These are phyloP conservation scores for Wallacemonas sp. DNA, from an alignment of 208 protist genomes.

Conservation along the genomic window DNA sequence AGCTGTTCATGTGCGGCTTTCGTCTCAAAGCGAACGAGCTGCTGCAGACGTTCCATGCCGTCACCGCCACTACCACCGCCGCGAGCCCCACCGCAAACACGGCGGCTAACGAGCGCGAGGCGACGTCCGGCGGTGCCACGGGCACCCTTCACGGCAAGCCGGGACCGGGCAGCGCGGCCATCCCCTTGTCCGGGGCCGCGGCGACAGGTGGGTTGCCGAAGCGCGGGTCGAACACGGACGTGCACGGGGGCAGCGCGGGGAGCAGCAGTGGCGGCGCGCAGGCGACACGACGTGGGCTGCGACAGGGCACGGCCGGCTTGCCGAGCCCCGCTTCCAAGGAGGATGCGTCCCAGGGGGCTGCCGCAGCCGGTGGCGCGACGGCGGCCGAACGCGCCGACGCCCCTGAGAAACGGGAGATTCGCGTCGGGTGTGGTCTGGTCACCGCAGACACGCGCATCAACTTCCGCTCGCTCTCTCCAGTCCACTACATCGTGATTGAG, in stretches of 20 bases:
- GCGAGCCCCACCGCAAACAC: background rate
- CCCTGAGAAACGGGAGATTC: constrained; percentile 9
- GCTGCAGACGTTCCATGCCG: constrained; percentile 21
- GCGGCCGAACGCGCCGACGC: background rate
- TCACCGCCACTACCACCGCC: constrained; percentile 4
- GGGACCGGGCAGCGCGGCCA: constrained; percentile 8
- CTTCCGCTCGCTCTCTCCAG: constrained; percentile 75
- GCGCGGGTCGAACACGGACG: background rate
- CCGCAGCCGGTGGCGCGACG: background rate
- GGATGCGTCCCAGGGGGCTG: background rate
- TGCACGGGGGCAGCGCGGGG: background rate
- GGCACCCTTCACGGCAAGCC: background rate
- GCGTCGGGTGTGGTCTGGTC: constrained; percentile 69
- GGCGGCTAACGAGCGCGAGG: background rate
- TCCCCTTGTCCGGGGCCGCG: constrained; percentile 7
- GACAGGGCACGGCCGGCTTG: background rate
- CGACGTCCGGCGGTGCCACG: background rate
- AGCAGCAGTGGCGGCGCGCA: background rate
- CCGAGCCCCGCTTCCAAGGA: background rate
- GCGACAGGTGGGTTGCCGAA: background rate
- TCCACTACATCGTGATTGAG: constrained; percentile 79
- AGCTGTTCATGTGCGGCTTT: constrained; percentile 64
- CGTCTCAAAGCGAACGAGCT: constrained; percentile 70
- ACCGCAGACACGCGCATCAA: constrained; percentile 65
- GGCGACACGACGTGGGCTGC: background rate